These are phyloP conservation scores for Backusella westeae DNA, from an alignment of 192 early-diverging fungal species.

Conservation along the genomic window DNA sequence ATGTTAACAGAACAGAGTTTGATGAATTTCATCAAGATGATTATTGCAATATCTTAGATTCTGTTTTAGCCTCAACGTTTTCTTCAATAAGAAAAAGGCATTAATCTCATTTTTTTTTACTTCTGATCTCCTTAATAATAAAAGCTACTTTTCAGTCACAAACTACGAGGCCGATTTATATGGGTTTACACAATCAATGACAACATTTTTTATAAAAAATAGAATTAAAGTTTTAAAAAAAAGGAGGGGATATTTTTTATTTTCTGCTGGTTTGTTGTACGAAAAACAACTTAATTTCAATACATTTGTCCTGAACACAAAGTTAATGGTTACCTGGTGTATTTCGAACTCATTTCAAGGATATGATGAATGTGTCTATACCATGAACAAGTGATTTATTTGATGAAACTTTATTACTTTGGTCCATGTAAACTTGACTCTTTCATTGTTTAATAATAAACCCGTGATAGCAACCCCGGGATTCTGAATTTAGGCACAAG, in stretches of 20 bases:
- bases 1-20: no score
- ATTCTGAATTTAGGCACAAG: not conserved
- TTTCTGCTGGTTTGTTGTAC: not conserved
- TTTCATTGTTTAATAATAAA: not conserved
- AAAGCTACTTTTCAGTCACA: no score
- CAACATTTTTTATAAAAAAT: not conserved
- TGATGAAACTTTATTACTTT: not conserved
- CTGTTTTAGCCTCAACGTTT: no score
- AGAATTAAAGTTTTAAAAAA: not conserved
- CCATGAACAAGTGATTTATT: not conserved
- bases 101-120: no score
- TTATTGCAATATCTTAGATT: no score
- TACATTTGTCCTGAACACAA: not conserved
- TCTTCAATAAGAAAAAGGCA: no score
- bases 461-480: not conserved
- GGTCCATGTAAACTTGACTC: not conserved
- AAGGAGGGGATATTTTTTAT: no score
- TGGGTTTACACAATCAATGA: not conserved
- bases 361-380: not conserved
- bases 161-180: no score
- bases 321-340: not conserved
- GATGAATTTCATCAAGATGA: no score
- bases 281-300: not conserved
- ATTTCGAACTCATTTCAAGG: not conserved
- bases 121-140: not conserved